These are phyloP conservation scores for Nemania sp. DNA, from an alignment of 2,329 filamentous ascomycete species.

Conservation along the genomic window DNA sequence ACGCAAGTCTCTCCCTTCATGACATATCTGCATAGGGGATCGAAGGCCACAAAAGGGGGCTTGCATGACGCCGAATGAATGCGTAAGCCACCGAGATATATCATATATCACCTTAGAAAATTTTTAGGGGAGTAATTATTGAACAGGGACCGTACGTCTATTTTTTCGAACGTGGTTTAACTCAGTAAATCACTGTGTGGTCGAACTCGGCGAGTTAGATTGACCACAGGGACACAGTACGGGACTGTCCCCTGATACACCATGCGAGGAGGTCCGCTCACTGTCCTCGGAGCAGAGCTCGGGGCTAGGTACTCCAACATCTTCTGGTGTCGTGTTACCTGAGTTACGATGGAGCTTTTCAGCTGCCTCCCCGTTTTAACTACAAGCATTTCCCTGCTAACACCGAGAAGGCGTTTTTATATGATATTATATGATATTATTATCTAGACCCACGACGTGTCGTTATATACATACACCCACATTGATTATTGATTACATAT, in stretches of 20 bases:
- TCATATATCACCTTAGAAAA: slow-evolving; percentile 37
- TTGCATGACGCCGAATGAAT: slow-evolving; percentile 25
- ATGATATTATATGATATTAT: too few species aligned
- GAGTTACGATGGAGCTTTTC: not conserved
- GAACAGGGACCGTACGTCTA: not conserved
- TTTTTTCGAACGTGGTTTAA: too few species aligned
- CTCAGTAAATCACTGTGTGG: too few species aligned
- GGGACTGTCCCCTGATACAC: not conserved
- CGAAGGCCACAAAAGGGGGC: slow-evolving; percentile 15
- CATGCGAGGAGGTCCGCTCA: not conserved
- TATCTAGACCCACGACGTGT: slow-evolving; percentile 4
- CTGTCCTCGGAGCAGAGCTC: not conserved
- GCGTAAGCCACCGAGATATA: slow-evolving; percentile 30
- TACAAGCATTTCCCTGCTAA: not conserved
- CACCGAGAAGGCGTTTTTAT: not conserved
- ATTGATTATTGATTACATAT: slow-evolving; percentile 5
- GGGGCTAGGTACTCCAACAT: not conserved
- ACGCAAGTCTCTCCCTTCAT: slow-evolving; percentile 12
- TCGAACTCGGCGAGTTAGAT: too few species aligned
- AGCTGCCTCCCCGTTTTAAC: not conserved
- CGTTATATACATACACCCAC: slow-evolving; percentile 12
- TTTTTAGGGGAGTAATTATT: not conserved
- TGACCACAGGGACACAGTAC: too few species aligned
- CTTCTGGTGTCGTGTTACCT: not conserved
- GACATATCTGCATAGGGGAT: not conserved